Base-by-base conservation (phyloP, 192 early-diverging fungal genomes). In the Rhizoclosmatium sp. region DNA sequence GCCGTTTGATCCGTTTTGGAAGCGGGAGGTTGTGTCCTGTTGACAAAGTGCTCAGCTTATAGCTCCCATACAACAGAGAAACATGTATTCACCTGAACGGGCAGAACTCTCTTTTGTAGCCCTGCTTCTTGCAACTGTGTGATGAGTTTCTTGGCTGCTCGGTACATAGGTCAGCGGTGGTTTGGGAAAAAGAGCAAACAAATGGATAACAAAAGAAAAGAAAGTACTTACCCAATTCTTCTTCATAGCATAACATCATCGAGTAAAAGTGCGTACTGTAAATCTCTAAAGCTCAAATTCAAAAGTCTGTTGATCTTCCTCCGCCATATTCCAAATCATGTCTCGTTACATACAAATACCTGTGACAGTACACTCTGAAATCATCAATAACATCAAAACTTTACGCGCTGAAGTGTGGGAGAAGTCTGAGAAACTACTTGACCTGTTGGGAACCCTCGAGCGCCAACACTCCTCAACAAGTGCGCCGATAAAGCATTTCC, bases 91-190 rank as follows among this genome's bases (percentile, higher is more conserved):
- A 86, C 85, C 78, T 82, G 79, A 40, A 60, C 73, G 19, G 82
- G 85, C 5, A 86, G 62, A 5, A 86, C 76, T 19, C 77, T 65
- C 60, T 81, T 82, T 9, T n/a, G 23, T n/a, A 86, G 80, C 3
- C 85, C 85, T 19, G 85, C 81, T 9, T 74, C 64, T 69, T 82
- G 80, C 48, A 86, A 75, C 58, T 79, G 60, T 69, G 46, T 56
- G 41, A 86, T 83, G 41, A 85, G 79, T 42, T 59, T 31, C 47
- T 74, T 56, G 40, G 73, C 62, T 80, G 76, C 48, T 21, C 51
- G 48, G 40, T 61, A 47, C 51, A 56, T 71, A 19, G 16, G n/a
- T 3, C 21, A 40, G 7, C 0, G 60, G 9, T 5, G 19, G 2
- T 49, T 10, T 10, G 48, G 42, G n/a, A 71, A n/a, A n/a, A 4